phyloP scores from a whole-genome alignment of 306 rosid species.

The Fragaria iinumae region DNA sequence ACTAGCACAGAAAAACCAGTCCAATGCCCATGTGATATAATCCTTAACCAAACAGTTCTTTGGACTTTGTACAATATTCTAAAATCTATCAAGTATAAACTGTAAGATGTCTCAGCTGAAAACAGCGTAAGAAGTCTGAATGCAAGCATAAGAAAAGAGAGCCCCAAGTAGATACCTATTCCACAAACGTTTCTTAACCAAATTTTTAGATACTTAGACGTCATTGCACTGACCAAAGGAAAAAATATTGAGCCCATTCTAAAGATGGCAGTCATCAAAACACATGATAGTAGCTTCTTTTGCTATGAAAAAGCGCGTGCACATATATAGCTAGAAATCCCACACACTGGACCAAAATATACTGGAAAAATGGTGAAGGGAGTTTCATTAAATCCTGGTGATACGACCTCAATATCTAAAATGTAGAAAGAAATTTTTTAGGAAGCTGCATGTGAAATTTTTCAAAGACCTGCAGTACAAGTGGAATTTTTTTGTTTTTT shows the following conservation, averaged over 20 bases:
- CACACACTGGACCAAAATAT: neutral
- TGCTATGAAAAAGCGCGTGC: neutral
- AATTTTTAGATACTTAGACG: too few species aligned
- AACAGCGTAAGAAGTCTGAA: neutral
- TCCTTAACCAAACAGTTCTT: neutral
- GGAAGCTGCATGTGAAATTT: neutral
- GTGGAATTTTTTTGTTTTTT: neutral
- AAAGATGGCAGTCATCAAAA: neutral
- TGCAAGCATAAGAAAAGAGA: neutral
- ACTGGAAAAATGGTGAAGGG: neutral
- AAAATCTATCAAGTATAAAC: neutral
- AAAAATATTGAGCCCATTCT: neutral
- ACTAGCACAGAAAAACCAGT: neutral
- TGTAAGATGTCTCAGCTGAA: neutral
- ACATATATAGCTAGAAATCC: neutral
- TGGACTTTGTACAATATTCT: neutral
- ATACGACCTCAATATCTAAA: neutral
- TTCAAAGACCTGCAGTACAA: neutral
- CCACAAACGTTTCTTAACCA: neutral
- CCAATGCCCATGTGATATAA: neutral
- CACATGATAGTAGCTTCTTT: neutral
- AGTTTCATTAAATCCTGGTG: slow-evolving; percentile 1
- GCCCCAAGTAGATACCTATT: neutral
- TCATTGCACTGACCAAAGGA: neutral
- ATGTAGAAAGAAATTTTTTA: neutral